Evolutionary conservation across 345 rosid genomes (phyloP), one percentile per base, ranked within the genome.

Genomic region (Linum trigynum): DNA sequence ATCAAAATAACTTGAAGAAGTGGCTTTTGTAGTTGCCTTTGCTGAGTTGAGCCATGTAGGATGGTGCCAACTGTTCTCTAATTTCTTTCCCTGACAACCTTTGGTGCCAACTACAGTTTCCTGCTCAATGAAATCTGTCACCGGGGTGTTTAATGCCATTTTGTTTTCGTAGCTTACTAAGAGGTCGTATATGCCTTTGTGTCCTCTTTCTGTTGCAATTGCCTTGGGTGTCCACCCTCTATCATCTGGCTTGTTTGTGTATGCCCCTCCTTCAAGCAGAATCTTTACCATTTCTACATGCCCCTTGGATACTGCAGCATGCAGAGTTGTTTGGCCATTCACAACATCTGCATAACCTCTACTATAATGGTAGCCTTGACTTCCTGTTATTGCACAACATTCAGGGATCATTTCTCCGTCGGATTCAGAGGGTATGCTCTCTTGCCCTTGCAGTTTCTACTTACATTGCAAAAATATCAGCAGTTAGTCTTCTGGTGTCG

Each of bases 361-460:
- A 56, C 39, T 69, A 65, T 36, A 41, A 37, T 70, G 38, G 15
- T 79, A 48, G 32, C 72, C 70, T 72, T 82, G 79, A 62, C 50
- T 62, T 65, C 68, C 73, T 3, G 63, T 57, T 60, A 57, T 39
- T 9, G 59, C 62, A 56, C 48, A 71, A 43, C 70, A 71, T 76
- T 43, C 55, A 37, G 70, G 81, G 66, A 71, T 66, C 3, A 39
- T 55, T 38, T 69, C 78, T 53, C 72, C 78, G 73, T 74, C 74
- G 72, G 64, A 55, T 40, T 70, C 74, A 68, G 67, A 73, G 63
- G 76, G 77, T 45, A 64, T 69, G 65, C 78, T 76, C 56, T 79
- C 87, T 68, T 67, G 73, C 37, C 69, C 82, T 69, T 80, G 77
- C 72, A 79, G 72, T 70, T 83, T 92, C 98, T 92, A 85, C 51